Conservation (phyloP, 495 filamentous ascomycete genomes). For the Aspergillus carlsbadensis region DNA sequence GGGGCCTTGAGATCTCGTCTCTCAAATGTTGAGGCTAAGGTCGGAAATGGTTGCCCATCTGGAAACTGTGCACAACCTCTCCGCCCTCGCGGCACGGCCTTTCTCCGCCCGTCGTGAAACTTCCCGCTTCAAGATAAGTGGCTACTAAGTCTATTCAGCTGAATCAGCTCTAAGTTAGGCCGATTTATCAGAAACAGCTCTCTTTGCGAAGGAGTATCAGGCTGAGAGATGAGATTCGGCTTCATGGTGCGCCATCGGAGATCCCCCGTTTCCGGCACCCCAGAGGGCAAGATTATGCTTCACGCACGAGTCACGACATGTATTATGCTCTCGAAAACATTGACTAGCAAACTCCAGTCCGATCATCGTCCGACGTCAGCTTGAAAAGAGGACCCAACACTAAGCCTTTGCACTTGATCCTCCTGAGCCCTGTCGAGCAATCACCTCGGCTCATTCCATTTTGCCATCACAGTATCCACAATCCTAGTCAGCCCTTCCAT, state of each 20-base stretch:
- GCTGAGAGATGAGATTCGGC: not conserved
- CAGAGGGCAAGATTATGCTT: not conserved
- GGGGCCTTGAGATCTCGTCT: too few species aligned
- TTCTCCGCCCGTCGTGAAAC: not conserved
- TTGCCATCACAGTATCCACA: constrained; percentile 65
- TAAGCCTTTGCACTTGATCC: not conserved
- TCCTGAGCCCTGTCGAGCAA: not conserved
- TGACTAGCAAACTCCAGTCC: not conserved
- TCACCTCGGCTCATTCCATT: constrained; percentile 35
- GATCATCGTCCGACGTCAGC: not conserved
- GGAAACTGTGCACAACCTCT: not conserved
- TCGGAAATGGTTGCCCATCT: constrained; percentile 4
- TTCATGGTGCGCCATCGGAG: not conserved
- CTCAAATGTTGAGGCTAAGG: not conserved
- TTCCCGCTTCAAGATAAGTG: not conserved
- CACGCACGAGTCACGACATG: not conserved
- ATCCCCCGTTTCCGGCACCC: not conserved
- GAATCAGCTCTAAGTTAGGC: not conserved
- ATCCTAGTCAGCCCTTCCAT: constrained; percentile 80
- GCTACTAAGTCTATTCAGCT: not conserved
- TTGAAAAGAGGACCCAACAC: not conserved
- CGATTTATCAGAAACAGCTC: not conserved
- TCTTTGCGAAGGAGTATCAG: not conserved
- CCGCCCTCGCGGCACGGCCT: not conserved
- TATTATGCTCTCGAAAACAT: too few species aligned